Evolutionary conservation across 805 yeast genomes (phyloP), one percentile per base, ranked within the genome.

Genomic region (Teunomyces funiuensis): DNA sequence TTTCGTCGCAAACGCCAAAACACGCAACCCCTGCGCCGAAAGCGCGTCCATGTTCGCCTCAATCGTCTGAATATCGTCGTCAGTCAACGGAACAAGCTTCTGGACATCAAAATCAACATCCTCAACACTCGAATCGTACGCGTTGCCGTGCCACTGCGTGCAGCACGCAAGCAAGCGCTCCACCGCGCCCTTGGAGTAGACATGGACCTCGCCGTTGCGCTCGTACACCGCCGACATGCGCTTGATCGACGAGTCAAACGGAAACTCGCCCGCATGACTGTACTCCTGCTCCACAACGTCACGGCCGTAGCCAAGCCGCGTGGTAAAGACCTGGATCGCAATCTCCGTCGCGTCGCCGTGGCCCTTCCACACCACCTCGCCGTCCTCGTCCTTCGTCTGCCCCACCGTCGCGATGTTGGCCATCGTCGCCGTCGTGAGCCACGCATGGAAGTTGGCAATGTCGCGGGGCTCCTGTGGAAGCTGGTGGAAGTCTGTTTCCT

Each of bases 261-360:
- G 90, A 52, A 69, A 83, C 64, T 84, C 91, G 26, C 74, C 75
- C 19, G 80, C 41, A 51, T 79, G 82, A n/a, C 57, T 53, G 46
- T 58, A 71, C 13, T 51, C 37, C 5, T 57, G 62, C 2, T 52
- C 55, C 47, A 74, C 56, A 7, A 50, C 51, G 10, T 67, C 66
- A 52, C 85, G 73, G 16, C 74, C 72, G 46, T 63, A 69, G 22
- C 73, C 74, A 46, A 83, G 65, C 53, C 89, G 76, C 9, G 80
- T 65, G 16, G 82, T 76, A 55, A 84, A 85, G 0, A 87, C 91
- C 55, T 86, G 91, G 46, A 88, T 83, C 3, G 96, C 95, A 54
- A 85, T 82, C 65, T 88, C 96, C 2, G 96, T 88, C 30, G 96
- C 91, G 57, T 88, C 96, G 45, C 96, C 96, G 38, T 81, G 83